phyloP scores from a whole-genome alignment of 352 stramenopile genomes.

The Aphanomyces stellatus region DNA sequence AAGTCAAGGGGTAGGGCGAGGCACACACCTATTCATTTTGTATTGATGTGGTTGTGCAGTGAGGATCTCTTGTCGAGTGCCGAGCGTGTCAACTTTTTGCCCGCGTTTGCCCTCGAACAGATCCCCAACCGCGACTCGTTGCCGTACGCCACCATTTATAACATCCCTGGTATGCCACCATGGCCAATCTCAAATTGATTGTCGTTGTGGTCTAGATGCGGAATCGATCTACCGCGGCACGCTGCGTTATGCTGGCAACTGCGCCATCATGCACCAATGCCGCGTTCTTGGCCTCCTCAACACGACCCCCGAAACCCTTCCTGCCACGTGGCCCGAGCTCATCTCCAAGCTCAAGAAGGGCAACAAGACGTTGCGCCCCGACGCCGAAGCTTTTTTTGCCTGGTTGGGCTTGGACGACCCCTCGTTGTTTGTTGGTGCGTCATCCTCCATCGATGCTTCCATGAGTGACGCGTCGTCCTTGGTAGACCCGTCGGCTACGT shows the following conservation, averaged over 20 bases:
- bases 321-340: slow-evolving; percentile 74
- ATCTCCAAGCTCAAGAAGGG: slow-evolving; percentile 44
- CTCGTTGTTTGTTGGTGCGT: slow-evolving; percentile 24
- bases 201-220: slow-evolving; percentile 31
- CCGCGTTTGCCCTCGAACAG: slow-evolving; percentile 89
- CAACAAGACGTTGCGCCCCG: slow-evolving; percentile 31
- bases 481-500: slow-evolving; percentile 37
- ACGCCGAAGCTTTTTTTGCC: slow-evolving; percentile 61
- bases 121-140: slow-evolving; percentile 94
- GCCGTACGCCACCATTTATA: slow-evolving; percentile 90
- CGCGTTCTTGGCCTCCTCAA: slow-evolving; percentile 87
- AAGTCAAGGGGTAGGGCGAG: slow-evolving; percentile 43
- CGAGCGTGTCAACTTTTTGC: slow-evolving; percentile 78
- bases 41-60: slow-evolving; percentile 11
- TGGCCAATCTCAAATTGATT: not conserved
- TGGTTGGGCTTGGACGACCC: slow-evolving; percentile 66
- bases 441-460: not conserved
- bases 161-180: slow-evolving; percentile 62
- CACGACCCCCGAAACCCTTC: slow-evolving; percentile 40
- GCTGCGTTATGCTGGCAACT: slow-evolving; percentile 91
- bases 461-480: too few relatives aligned
- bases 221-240: slow-evolving; percentile 91
- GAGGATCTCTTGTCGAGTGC: slow-evolving; percentile 84
- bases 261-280: slow-evolving; percentile 84
- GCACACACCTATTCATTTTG: not conserved